phyloP scores from a whole-genome alignment of 1,284 basidiomycete genomes.

The Puccinia triticina region DNA sequence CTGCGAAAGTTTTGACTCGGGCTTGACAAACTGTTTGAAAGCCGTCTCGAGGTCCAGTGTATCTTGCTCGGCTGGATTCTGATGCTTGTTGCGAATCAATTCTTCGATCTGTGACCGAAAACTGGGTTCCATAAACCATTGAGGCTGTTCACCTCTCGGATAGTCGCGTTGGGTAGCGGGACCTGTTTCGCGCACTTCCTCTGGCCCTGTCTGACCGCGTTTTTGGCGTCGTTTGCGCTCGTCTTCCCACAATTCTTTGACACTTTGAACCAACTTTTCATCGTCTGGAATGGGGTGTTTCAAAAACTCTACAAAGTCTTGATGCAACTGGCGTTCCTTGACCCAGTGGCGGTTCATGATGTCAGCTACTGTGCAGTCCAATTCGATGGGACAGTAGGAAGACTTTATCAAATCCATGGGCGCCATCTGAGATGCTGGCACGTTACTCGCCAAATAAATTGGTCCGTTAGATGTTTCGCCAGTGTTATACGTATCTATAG shows the following conservation, averaged over 20 bases:
- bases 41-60: background rate
- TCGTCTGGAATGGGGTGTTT: conserved; percentile 63
- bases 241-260: conserved; percentile 93
- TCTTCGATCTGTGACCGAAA: conserved; percentile 52
- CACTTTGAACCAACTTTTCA: conserved; percentile 81
- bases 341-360: conserved; percentile 81
- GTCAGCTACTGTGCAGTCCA: conserved; percentile 77
- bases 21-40: conserved; percentile 40
- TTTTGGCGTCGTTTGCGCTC: conserved; percentile 73
- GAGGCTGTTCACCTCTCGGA: conserved; percentile 50
- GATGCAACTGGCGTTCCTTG: conserved; percentile 72
- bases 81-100: conserved; percentile 51
- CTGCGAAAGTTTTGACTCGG: conserved; percentile 28
- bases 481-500: conserved; percentile 14
- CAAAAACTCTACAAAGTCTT: conserved; percentile 70
- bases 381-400: conserved; percentile 76
- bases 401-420: conserved; percentile 61
- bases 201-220: conserved; percentile 55
- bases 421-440: conserved; percentile 23
- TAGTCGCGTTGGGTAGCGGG: conserved; percentile 48
- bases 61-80: conserved; percentile 27
- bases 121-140: conserved; percentile 51
- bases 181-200: conserved; percentile 52
- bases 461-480: background rate
- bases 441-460: conserved; percentile 39